Conservation (phyloP, 2,329 filamentous ascomycete genomes). For the Biscogniauxia sp. region DNA sequence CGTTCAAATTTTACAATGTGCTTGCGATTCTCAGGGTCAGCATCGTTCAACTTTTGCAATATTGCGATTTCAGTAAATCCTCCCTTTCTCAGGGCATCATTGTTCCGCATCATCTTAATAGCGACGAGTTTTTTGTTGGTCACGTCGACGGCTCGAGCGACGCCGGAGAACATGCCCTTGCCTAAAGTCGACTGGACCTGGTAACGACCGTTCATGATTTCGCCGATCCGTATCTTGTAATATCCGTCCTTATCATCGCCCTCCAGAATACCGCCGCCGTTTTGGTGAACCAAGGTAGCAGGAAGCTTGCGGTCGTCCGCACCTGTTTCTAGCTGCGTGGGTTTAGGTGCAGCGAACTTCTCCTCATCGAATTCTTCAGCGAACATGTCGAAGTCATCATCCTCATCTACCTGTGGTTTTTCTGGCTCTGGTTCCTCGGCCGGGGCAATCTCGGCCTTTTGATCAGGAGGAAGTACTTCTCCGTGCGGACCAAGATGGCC, state of each 20-base stretch:
- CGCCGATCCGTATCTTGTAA: constrained; percentile 90
- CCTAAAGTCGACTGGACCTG: constrained; percentile 85
- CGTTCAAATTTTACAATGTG: constrained; percentile 87
- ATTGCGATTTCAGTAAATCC: constrained; percentile 95
- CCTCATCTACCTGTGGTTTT: constrained; percentile 51
- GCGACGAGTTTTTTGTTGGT: constrained; percentile 76
- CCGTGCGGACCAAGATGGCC: constrained; percentile 53
- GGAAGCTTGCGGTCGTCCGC: constrained; percentile 46
- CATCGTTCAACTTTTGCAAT: constrained; percentile 78
- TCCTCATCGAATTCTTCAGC: constrained; percentile 73
- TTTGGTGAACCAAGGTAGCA: constrained; percentile 47
- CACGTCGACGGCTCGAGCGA: constrained; percentile 83
- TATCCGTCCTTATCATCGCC: constrained; percentile 95
- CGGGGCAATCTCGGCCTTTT: constrained; percentile 32
- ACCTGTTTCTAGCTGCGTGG: constrained; percentile 36
- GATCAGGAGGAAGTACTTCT: constrained; percentile 48
- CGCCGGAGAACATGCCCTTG: constrained; percentile 93
- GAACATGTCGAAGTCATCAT: constrained; percentile 85
- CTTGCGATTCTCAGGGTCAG: constrained; percentile 85
- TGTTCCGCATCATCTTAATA: constrained; percentile 97
- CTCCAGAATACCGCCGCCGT: constrained; percentile 75
- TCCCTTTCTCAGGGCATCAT: constrained; percentile 87
- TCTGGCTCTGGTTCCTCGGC: constrained; percentile 32
- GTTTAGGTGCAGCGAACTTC: constrained; percentile 58
- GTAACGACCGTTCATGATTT: constrained; percentile 85